phyloP scores from a whole-genome alignment of 805 yeast species.

The Sugiyamaella boreocaroliniensis region DNA sequence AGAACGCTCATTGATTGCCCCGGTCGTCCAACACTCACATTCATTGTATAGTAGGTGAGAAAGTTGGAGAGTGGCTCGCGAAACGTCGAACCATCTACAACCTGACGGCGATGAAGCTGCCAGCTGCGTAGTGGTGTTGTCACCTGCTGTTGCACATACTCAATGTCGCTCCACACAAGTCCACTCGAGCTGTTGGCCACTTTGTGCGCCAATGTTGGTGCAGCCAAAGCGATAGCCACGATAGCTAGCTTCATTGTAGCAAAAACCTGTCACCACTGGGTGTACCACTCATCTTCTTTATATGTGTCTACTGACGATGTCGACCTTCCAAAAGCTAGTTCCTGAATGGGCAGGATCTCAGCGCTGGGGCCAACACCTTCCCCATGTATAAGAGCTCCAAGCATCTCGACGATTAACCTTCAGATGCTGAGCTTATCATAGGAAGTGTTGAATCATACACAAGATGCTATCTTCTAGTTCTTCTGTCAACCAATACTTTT shows the following conservation, averaged over 20 bases:
- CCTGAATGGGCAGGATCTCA: too few relatives aligned
- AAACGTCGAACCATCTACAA: conserved; percentile 4
- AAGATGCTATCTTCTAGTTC: too few relatives aligned
- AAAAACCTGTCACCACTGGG: too few relatives aligned
- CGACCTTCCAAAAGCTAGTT: too few relatives aligned
- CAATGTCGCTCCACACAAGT: conserved; percentile 8
- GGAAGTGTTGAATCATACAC: too few relatives aligned
- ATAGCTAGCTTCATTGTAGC: background rate
- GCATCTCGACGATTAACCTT: too few relatives aligned
- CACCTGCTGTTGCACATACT: conserved; percentile 10
- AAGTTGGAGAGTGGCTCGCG: conserved; percentile 22
- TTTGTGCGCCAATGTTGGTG: background rate
- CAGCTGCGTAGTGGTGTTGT: background rate
- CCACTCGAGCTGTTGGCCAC: background rate
- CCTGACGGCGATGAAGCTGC: conserved; percentile 7
- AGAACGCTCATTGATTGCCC: conserved; percentile 46
- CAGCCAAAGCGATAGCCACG: background rate
- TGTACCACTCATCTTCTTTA: too few relatives aligned
- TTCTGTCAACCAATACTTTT: too few relatives aligned
- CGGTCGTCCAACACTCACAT: conserved; percentile 46
- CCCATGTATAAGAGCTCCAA: too few relatives aligned
- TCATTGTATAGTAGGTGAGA: conserved; percentile 29
- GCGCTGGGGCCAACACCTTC: too few relatives aligned
- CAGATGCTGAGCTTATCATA: too few relatives aligned
- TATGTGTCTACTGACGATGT: too few relatives aligned